Evolutionary conservation across 306 rosid genomes (phyloP).

Genomic region (Gleditsia sinensis): DNA sequence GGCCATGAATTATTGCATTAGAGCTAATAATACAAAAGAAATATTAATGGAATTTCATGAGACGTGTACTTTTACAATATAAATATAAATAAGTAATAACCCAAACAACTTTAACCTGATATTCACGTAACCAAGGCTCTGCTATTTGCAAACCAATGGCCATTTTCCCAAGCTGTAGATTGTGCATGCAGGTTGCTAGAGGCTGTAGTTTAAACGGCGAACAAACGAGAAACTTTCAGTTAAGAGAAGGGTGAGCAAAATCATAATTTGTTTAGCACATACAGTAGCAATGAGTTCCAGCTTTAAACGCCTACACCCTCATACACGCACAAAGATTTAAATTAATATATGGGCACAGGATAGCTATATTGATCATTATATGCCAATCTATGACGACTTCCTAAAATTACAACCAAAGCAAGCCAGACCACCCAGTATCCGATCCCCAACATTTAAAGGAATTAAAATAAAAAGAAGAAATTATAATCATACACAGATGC

Average conservation of each 20-base stretch:
- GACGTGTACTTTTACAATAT: neutral
- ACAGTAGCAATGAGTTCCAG: neutral
- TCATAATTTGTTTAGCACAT: neutral
- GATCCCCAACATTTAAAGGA: neutral
- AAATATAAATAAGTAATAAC: conserved; percentile 21
- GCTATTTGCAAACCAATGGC: conserved; percentile 93
- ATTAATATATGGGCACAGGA: neutral
- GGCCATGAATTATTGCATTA: neutral
- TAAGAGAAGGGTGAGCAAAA: neutral
- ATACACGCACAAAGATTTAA: neutral
- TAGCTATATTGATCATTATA: neutral
- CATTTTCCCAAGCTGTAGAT: conserved; percentile 79
- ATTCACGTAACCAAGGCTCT: conserved; percentile 99
- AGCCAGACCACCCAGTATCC: conserved; percentile 9
- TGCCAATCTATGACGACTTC: conserved; percentile 9
- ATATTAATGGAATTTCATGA: neutral
- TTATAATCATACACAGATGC: neutral
- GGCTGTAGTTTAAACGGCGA: conserved; percentile 54
- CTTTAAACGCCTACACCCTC: conserved; percentile 4
- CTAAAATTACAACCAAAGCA: conserved; percentile 1
- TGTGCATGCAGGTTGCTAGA: conserved; percentile 93
- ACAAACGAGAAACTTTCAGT: conserved; percentile 21
- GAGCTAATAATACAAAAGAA: neutral
- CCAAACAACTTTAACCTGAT: conserved; percentile 83
- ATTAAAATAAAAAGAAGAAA: neutral